Percentiles rank a stretch among this genome's conserved stretches.
Evolutionary conservation across 441 rosid species (phyloP).

Genomic region (Syzygium malaccense): DNA sequence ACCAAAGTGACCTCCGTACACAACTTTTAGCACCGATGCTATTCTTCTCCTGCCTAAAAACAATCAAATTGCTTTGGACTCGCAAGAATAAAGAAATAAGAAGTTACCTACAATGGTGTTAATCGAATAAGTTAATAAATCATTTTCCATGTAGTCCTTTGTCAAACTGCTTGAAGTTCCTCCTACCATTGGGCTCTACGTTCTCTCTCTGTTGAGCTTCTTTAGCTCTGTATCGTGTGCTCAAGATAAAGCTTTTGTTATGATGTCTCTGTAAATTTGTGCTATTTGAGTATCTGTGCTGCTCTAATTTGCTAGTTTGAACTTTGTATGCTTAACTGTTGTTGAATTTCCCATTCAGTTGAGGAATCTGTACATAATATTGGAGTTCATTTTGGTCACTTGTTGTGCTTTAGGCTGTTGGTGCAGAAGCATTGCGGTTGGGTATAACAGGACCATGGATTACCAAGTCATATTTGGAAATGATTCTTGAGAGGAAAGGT

Average conservation of each 20-base stretch:
- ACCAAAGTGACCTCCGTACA: too few species aligned
- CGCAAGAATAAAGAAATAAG: background rate
- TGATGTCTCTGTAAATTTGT: background rate
- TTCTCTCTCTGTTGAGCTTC: background rate
- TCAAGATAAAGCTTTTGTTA: background rate
- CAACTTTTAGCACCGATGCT: too few species aligned
- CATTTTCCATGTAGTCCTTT: background rate
- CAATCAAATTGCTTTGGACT: background rate
- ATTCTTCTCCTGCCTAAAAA: background rate
- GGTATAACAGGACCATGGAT: constrained; percentile 87
- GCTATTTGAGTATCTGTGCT: background rate
- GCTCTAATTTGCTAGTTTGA: background rate
- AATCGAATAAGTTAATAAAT: background rate
- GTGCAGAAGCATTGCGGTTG: constrained; percentile 82
- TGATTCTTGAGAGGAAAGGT: constrained; percentile 97
- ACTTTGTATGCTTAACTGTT: background rate
- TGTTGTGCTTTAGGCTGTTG: constrained; percentile 63
- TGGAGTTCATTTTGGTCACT: constrained; percentile 17
- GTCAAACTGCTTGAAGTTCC: background rate
- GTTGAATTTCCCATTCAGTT: background rate
- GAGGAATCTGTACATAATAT: background rate
- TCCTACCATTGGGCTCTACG: background rate
- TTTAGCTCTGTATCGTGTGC: background rate
- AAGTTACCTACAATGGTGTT: background rate
- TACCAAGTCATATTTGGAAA: constrained; percentile 91